These are phyloP conservation scores for Trichoderma sp. DNA, from an alignment of 2,329 filamentous ascomycete species.

Conservation along the genomic window DNA sequence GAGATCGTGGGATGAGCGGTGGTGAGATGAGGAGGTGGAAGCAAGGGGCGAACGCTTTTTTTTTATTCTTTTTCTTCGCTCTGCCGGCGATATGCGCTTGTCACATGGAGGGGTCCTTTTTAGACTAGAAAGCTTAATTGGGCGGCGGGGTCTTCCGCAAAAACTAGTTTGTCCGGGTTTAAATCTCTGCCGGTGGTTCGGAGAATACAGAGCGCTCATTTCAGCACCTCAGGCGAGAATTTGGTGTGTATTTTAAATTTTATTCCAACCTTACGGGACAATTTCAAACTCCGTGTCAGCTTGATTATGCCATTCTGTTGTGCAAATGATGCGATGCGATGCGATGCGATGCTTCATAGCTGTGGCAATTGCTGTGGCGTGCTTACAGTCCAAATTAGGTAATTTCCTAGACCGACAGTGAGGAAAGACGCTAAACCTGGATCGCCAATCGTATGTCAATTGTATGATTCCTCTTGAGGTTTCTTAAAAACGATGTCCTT, in stretches of 20 bases:
- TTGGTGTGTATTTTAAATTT: background rate
- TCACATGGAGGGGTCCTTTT: constrained; percentile 18
- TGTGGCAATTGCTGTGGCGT: background rate
- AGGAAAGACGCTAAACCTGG: background rate
- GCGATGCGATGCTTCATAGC: background rate
- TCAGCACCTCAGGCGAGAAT: background rate
- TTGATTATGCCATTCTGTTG: background rate
- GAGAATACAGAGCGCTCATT: background rate
- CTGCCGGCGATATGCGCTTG: constrained; percentile 22
- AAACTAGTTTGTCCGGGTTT: constrained; percentile 9
- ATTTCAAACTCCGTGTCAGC: background rate
- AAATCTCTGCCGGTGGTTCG: background rate
- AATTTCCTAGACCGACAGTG: background rate
- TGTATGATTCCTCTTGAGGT: background rate
- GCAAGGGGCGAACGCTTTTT: background rate
- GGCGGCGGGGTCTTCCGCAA: constrained; percentile 10
- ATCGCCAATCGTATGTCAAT: background rate
- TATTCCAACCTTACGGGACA: background rate
- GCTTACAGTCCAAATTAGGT: background rate
- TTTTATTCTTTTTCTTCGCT: constrained; percentile 11
- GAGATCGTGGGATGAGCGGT: background rate
- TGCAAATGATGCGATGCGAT: background rate
- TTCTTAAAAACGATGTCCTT: background rate
- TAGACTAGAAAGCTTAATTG: constrained; percentile 8
- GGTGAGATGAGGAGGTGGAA: background rate